Percentiles rank a stretch among this genome's conserved stretches.
Conservation (phyloP, 371 early-diverging fungal species). For the Funneliformis caledonium region DNA sequence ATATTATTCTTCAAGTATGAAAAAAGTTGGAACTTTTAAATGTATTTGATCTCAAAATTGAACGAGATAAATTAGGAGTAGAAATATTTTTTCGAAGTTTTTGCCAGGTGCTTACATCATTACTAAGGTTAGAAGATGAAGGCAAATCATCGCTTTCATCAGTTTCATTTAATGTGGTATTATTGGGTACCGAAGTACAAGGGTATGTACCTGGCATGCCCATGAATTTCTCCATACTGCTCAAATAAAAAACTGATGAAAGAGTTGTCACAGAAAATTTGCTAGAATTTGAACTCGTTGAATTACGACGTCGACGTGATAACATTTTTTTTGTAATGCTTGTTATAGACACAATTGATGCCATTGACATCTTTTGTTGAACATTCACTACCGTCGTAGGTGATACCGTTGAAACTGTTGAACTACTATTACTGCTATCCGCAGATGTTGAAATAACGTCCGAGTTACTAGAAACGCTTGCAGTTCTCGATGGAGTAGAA, state of each 20-base stretch:
- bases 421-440: not conserved
- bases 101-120: not conserved
- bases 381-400: not conserved
- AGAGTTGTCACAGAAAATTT: not conserved
- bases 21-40: too few relatives aligned
- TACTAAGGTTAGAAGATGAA: not conserved
- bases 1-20: too few relatives aligned
- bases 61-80: constrained; percentile 20
- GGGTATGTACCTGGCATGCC: constrained; percentile 36
- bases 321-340: constrained; percentile 24
- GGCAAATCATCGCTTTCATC: not conserved
- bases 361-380: constrained; percentile 21
- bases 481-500: not conserved
- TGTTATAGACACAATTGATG: not conserved
- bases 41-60: not conserved
- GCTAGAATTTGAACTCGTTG: constrained; percentile 7
- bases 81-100: constrained; percentile 37
- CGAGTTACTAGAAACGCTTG: not conserved
- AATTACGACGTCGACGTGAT: constrained; percentile 21
- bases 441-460: not conserved
- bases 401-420: not conserved
- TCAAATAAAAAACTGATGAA: not conserved
- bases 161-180: not conserved
- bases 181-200: not conserved
- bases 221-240: not conserved